Base-by-base conservation (phyloP, 257 asterid species). In the Echites panduratus region DNA sequence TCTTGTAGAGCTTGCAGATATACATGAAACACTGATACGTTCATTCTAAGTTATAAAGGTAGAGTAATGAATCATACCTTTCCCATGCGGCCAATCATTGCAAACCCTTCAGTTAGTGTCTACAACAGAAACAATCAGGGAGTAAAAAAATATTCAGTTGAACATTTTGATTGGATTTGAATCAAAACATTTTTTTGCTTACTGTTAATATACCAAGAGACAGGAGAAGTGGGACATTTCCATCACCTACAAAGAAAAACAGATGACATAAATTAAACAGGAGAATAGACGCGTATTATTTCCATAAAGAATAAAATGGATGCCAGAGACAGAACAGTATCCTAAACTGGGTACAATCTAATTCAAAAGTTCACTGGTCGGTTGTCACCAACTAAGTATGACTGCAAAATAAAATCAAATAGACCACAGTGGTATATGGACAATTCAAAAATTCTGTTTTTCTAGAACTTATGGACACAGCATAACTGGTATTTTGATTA, bases 1-100 rank as follows among this genome's bases (percentile, higher is more conserved):
- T 70, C 48, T 19, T 26, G 53, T 19, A 29, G 41, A 24, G 69
- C 14, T 27, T 49, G 65, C 66, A 61, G 47, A 41, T 6, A 32
- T 16, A 52, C 29, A 14, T 38, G 56, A 9, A 11, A 38, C 24
- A 65, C n/a, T n/a, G 20, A 32, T 22, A 44, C 22, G 20, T 19
- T 19, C 13, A 53, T 7, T 24, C 14, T 7, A 24, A 50, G 13
- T 47, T 32, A 68, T 49, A 54, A 68, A 41, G 70, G 41, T 45
- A 45, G 75, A 45, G 50, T 26, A 17, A 27, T 65, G 66, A 27
- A 29, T 22, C 20, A 58, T 81, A 93, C 97, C 98, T 80, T 94
- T 32, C 97, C 99, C 84, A 86, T 73, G 71, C 97, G 96, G 73
- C 92, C 99, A 77, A 93, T 91, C 96, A 91, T 83, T 49, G 97